phyloP scores from a whole-genome alignment of 495 filamentous ascomycete species.

The Neurospora sp. region DNA sequence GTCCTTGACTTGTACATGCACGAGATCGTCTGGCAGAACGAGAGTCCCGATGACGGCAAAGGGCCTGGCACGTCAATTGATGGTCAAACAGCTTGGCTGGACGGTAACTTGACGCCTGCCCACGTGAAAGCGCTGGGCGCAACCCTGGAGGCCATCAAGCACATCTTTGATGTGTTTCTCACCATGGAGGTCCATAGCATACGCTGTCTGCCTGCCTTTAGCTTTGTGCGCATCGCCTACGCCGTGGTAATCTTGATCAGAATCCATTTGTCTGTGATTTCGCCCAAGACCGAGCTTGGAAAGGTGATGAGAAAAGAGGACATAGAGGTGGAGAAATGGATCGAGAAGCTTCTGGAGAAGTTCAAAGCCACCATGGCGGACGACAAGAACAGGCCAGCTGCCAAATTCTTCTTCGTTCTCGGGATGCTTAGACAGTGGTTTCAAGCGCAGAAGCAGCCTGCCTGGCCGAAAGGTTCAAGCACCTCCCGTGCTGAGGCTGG shows the following conservation, averaged over 20 bases:
- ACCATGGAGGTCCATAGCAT: conserved; percentile 50
- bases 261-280: conserved; percentile 67
- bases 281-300: conserved; percentile 57
- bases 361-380: conserved; percentile 55
- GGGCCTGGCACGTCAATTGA: conserved; percentile 21
- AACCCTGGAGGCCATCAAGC: conserved; percentile 63
- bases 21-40: conserved; percentile 71
- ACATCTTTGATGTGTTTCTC: conserved; percentile 61
- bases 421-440: conserved; percentile 68
- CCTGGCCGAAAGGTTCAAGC: conserved; percentile 2
- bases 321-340: conserved; percentile 64
- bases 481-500: background rate
- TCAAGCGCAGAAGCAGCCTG: conserved; percentile 29
- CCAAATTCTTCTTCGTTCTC: conserved; percentile 69
- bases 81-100: conserved; percentile 30
- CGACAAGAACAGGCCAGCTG: conserved; percentile 56
- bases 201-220: conserved; percentile 63
- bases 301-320: conserved; percentile 66
- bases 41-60: conserved; percentile 53
- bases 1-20: conserved; percentile 74
- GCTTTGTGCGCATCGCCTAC: conserved; percentile 66
- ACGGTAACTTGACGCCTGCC: conserved; percentile 42
- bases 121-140: conserved; percentile 64
- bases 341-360: conserved; percentile 55
- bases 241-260: conserved; percentile 82